Percentiles rank a stretch among this genome's conserved stretches.
phyloP scores from a whole-genome alignment of 305 asterid species.

The Fraxinus ornus region DNA sequence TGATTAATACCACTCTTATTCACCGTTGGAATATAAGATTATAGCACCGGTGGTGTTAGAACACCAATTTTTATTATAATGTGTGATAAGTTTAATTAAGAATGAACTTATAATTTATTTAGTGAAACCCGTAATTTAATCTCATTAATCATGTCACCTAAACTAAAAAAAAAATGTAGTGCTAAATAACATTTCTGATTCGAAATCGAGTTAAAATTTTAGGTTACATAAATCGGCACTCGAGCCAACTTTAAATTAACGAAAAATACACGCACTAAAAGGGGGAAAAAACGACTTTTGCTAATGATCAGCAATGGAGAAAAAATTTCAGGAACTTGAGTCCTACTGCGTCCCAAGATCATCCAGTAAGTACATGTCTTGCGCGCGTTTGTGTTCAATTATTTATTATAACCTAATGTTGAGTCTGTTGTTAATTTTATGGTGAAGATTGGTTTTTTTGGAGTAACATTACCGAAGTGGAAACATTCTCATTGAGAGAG shows the following conservation, averaged over 20 bases:
- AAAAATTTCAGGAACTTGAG: slow-evolving; percentile 51
- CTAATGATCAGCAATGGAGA: slow-evolving; percentile 35
- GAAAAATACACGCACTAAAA: not conserved
- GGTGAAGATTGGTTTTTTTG: slow-evolving; percentile 81
- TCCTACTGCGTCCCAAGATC: slow-evolving; percentile 81
- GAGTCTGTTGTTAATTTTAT: slow-evolving; percentile 2
- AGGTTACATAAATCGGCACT: too few species aligned
- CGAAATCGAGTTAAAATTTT: too few species aligned
- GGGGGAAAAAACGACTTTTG: not conserved
- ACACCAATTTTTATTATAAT: too few species aligned
- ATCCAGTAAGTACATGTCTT: slow-evolving; percentile 52
- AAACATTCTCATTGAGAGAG: slow-evolving; percentile 66
- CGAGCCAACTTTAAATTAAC: too few species aligned
- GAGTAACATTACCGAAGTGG: slow-evolving; percentile 77
- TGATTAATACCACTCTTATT: not conserved
- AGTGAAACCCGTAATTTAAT: too few species aligned
- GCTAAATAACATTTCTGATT: too few species aligned
- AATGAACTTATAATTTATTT: too few species aligned
- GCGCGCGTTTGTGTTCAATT: not conserved
- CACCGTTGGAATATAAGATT: not conserved
- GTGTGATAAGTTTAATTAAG: too few species aligned
- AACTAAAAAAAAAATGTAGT: too few species aligned
- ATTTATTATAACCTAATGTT: slow-evolving; percentile 27
- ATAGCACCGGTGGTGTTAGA: too few species aligned
- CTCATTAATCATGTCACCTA: too few species aligned